Evolutionary conservation across 495 filamentous ascomycete genomes (phyloP), one percentile per base, ranked within the genome.

Genomic region (Penicillium waksmanii): DNA sequence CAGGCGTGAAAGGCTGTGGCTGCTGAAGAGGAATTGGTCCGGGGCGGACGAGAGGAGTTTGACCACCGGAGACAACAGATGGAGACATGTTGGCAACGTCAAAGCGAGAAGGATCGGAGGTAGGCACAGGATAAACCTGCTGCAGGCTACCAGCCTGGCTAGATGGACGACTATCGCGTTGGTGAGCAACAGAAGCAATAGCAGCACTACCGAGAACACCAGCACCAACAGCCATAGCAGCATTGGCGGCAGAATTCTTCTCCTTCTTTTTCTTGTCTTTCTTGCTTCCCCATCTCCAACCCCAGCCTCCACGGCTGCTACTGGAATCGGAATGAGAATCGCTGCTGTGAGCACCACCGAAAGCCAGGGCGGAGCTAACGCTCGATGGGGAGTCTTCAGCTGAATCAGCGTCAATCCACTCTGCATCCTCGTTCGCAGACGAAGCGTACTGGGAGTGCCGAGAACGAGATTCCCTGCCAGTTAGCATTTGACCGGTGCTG

Each of bases 391-490:
- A 68, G 23, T 72, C 68, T 33, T 78, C 80, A 31, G 81, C 81
- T 1, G 84, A 83, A 23, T 77, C 75, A 9, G 82, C 79, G 65
- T 85, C 83, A 50, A 87, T 80, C 87, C 85, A 88, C n/a, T 73
- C 81, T n/a, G 84, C 84, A 31, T 84, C 82, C 18, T 71, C 68
- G 13, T 78, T 74, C 27, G 63, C 71, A 25, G 75, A 74, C 5
- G 70, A 72, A 15, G 67, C 58, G 48, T 70, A 67, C 38, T 71
- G 66, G 8, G 67, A 62, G 34, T 69, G 68, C 48, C 66, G 65
- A 2, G 61, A 65, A 12, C 68, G 66, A 35, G 66, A 65, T n/a
- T 79, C 76, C 56, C 76, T 77, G 50, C 75, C 67, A 35, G 73
- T 75, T 10, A 82, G 62, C 49, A 75, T 69, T 59, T 78, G 66